Percentiles rank a stretch among this genome's conserved stretches.
These are phyloP conservation scores for Kwoniella heveanensis DNA, from an alignment of 768 basidiomycete species.

Conservation along the genomic window DNA sequence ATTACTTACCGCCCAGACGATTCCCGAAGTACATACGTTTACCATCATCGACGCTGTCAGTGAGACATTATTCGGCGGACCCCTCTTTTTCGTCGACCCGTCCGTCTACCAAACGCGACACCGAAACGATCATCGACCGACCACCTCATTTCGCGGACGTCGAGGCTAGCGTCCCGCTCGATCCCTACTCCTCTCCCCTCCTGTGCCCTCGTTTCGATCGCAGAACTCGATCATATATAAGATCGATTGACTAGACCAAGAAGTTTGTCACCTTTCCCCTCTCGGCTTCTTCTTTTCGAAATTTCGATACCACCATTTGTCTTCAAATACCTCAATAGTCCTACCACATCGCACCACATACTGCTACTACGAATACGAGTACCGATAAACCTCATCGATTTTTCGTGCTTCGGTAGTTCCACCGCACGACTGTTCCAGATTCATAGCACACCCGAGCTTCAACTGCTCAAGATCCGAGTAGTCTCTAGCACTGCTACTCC, in stretches of 20 bases:
- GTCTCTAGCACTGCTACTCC: neutral
- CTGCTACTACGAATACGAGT: too few species aligned
- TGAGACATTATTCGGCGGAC: neutral
- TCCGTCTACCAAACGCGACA: too few species aligned
- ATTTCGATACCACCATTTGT: neutral
- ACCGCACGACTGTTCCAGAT: neutral
- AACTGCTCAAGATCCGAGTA: neutral
- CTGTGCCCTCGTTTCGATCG: too few species aligned
- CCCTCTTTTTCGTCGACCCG: neutral
- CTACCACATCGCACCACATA: neutral
- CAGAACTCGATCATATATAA: neutral
- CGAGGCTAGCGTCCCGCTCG: neutral
- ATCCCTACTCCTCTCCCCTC: neutral
- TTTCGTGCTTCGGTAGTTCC: too few species aligned
- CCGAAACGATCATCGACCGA: neutral
- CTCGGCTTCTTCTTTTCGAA: neutral
- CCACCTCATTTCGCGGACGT: neutral
- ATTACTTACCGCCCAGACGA: neutral
- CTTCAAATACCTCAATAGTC: neutral
- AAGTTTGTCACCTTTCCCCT: neutral
- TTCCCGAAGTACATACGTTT: neutral
- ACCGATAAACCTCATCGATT: too few species aligned
- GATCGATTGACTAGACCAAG: neutral
- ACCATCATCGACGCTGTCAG: too few species aligned
- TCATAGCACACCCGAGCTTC: neutral